These are phyloP conservation scores for Tolypocladium ophioglossoides DNA, from an alignment of 2,329 filamentous ascomycete species.

Conservation along the genomic window DNA sequence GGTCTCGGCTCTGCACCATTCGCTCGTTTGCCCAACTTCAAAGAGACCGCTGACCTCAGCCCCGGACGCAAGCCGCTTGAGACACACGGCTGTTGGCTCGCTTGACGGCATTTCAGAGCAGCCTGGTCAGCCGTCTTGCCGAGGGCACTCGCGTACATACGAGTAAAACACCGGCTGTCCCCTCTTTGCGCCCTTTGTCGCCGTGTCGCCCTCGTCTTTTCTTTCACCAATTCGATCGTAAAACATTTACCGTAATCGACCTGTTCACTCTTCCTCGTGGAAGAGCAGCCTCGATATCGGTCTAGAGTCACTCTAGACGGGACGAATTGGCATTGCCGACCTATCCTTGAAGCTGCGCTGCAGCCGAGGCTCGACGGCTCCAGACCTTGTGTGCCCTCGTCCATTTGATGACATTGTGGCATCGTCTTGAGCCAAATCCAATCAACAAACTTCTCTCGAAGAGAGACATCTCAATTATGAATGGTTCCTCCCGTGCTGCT, in stretches of 20 bases:
- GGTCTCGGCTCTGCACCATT: not conserved
- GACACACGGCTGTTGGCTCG: not conserved
- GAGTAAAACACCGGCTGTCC: not conserved
- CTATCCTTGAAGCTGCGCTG: too few relatives aligned
- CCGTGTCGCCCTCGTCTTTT: not conserved
- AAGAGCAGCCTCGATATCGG: not conserved
- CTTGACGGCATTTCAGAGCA: not conserved
- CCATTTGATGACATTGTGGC: not conserved
- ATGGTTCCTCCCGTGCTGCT: slow-evolving; percentile 3
- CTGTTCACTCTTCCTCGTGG: not conserved
- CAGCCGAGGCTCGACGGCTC: not conserved
- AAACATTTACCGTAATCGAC: not conserved
- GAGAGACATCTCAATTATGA: not conserved
- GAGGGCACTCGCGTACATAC: not conserved
- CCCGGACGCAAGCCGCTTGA: not conserved
- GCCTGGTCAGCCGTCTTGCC: not conserved
- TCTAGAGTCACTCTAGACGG: not conserved
- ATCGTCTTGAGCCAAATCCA: not conserved
- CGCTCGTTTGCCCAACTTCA: not conserved
- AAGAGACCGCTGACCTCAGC: slow-evolving; percentile 3
- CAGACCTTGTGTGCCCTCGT: too few relatives aligned
- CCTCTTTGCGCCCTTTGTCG: not conserved
- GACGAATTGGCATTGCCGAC: not conserved
- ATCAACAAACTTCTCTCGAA: not conserved
- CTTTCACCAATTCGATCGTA: not conserved